Evolutionary conservation across 306 rosid species (phyloP).

Genomic region (Quercus parvula): DNA sequence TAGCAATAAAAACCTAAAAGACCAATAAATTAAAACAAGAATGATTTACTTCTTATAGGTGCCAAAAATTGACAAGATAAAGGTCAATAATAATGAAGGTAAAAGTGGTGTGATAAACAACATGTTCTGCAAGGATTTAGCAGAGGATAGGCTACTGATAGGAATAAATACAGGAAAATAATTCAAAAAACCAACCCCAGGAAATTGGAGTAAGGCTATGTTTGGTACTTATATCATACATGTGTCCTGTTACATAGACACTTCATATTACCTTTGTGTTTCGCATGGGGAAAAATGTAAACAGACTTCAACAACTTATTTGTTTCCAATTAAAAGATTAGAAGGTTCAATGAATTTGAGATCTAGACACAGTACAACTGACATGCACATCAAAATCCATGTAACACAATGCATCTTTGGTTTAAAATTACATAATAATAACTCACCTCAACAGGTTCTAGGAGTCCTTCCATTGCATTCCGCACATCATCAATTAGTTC

Average conservation of each 20-base stretch:
- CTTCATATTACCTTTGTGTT: neutral
- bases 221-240: neutral
- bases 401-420: neutral
- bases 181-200: neutral
- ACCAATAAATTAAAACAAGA: neutral
- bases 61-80: neutral
- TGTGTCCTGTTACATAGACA: neutral
- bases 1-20: neutral
- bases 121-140: neutral
- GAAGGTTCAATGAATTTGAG: neutral
- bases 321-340: neutral
- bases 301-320: neutral
- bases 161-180: neutral
- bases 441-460: constrained; percentile 81
- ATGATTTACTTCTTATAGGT: neutral
- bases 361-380: neutral
- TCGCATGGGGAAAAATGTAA: neutral
- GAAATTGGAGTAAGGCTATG: neutral
- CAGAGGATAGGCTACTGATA: neutral
- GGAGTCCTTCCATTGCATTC: constrained; percentile 96
- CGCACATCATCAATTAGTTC: constrained; percentile 90
- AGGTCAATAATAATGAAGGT: neutral
- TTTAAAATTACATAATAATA: neutral
- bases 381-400: neutral
- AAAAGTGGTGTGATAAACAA: neutral